Base-by-base conservation (phyloP, 176 grass and related monocot genomes). In the Oryza glumipatula region DNA sequence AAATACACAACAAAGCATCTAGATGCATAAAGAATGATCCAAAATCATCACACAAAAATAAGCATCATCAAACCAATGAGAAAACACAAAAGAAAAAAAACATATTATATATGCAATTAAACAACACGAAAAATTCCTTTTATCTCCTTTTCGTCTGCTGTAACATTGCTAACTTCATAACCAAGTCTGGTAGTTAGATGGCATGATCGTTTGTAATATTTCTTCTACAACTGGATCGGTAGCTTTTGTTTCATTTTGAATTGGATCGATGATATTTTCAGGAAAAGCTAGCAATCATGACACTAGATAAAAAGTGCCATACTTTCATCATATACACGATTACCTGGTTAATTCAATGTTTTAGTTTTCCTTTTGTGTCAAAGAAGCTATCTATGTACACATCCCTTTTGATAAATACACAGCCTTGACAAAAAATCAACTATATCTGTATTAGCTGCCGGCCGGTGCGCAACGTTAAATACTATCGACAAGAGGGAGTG, bases 261-360 rank as follows among this genome's bases (percentile, higher is more conserved):
- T 63, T 39, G 75, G 76, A 49, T 74, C 1, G 56, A 39, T 68
- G 76, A 72, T 46, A 75, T 90, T 84, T 87, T 61, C 64, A 70
- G 64, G 76, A 17, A 87, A 87, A 80, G 80, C 8, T 22, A 75
- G 65, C 33, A 84, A 91, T 91, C 85, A 91, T 91, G 70, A 33
- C 33, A 91, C 32, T 76, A 80, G 81, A 91, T 91, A 87, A 84
- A 87, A 91, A 84, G 85, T 70, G 69, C 2, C 69, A 76, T 33
- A 84, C 76, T 84, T 87, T 84, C 85, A 91, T 90, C 84, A 70
- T 86, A 69, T 76, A 91, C 33, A 87, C 75, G 76, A 84, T 87
- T 76, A 80, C 70, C 41, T 76, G 23, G 79, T 76, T 71, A 80
- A 70, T 84, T 80, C 80, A 84, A 80, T 74, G 49, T 83, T 45